These are phyloP conservation scores for Lepidium didymum DNA, from an alignment of 345 rosid genomes.

Conservation along the genomic window DNA sequence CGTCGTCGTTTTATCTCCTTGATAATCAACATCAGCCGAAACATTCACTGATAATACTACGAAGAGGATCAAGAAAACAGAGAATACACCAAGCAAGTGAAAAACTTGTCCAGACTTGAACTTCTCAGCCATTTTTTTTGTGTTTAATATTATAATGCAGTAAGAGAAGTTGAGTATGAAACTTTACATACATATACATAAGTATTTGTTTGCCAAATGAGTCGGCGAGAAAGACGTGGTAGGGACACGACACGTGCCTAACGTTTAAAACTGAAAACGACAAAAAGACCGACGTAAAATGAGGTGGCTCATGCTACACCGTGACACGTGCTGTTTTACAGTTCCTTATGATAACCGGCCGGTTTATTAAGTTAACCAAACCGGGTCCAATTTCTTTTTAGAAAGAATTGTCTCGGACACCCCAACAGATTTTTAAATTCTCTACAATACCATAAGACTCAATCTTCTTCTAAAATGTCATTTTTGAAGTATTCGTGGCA, in stretches of 20 bases:
- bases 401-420: no score
- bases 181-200: not conserved
- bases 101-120: not conserved
- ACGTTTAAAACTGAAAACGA: constrained; percentile 1
- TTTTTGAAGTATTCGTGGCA: no score
- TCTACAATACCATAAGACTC: no score
- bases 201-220: not conserved
- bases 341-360: not conserved
- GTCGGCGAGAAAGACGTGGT: constrained; percentile 24
- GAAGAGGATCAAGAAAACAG: not conserved
- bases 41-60: not conserved
- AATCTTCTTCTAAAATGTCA: no score
- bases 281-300: constrained; percentile 9
- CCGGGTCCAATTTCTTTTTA: no score
- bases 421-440: no score
- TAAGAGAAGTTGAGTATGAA: not conserved
- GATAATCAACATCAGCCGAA: constrained; percentile 9
- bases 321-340: constrained; percentile 8
- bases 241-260: constrained; percentile 16
- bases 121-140: not conserved
- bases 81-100: constrained; percentile 1
- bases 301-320: constrained; percentile 9
- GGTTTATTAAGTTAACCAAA: not conserved
- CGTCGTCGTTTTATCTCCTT: constrained; percentile 14
- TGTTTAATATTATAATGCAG: not conserved